phyloP scores from a whole-genome alignment of 805 yeast genomes.

The Deakozyma indianensis region DNA sequence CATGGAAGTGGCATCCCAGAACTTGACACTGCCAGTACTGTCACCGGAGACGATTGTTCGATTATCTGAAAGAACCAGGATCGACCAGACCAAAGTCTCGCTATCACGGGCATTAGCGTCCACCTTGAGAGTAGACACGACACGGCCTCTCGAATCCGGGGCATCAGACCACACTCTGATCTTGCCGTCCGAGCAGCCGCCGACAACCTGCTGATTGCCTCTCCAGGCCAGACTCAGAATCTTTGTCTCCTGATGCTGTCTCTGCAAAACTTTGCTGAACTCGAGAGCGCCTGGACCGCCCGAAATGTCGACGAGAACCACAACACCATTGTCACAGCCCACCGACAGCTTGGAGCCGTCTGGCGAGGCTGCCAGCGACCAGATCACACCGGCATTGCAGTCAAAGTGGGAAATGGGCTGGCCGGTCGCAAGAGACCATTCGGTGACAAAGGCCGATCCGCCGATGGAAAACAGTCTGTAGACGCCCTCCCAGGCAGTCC shows the following conservation, averaged over 20 bases:
- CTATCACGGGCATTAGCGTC: constrained; percentile 69
- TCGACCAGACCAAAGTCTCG: constrained; percentile 85
- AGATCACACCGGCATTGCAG: constrained; percentile 84
- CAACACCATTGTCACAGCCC: constrained; percentile 93
- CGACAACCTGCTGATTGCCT: constrained; percentile 49
- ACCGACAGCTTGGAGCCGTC: constrained; percentile 56
- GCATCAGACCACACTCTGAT: constrained; percentile 64
- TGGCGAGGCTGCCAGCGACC: constrained; percentile 67
- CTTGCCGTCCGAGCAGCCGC: constrained; percentile 94
- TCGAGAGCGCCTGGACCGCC: constrained; percentile 80
- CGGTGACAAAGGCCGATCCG: constrained; percentile 81
- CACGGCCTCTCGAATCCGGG: constrained; percentile 36
- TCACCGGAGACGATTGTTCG: constrained; percentile 88
- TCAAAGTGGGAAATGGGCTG: constrained; percentile 62
- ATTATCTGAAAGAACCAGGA: constrained; percentile 44
- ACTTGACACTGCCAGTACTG: constrained; percentile 83
- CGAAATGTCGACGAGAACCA: constrained; percentile 67
- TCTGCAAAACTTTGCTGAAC: constrained; percentile 58
- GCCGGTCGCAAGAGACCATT: constrained; percentile 76
- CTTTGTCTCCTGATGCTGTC: constrained; percentile 56
- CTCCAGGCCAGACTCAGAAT: constrained; percentile 71
- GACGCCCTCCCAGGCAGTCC: constrained; percentile 42
- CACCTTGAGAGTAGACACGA: constrained; percentile 78
- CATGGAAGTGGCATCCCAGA: constrained; percentile 76
- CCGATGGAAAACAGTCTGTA: constrained; percentile 83